phyloP scores from a whole-genome alignment of 345 rosid species.

The Psidium guajava region DNA sequence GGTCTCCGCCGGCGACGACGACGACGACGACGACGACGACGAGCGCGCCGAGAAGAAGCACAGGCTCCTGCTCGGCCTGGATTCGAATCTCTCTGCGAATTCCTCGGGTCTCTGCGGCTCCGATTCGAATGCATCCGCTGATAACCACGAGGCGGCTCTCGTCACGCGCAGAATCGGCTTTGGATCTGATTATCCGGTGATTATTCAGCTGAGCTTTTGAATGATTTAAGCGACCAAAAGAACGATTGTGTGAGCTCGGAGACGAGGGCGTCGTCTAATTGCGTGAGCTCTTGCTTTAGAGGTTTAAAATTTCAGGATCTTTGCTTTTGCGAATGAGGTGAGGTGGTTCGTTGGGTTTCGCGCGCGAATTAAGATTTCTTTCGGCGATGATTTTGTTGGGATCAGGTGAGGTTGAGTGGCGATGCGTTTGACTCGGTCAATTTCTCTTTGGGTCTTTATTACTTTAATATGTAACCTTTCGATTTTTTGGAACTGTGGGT shows the following conservation, averaged over 20 bases:
- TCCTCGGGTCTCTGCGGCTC: slow-evolving; percentile 19
- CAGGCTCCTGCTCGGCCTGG: slow-evolving; percentile 52
- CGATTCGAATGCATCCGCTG: slow-evolving; percentile 28
- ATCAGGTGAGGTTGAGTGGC: slow-evolving; percentile 21
- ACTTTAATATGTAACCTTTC: slow-evolving; percentile 17
- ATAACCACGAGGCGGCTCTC: slow-evolving; percentile 23
- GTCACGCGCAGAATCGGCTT: slow-evolving; percentile 24
- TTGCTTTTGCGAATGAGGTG: neutral
- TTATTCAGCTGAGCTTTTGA: neutral
- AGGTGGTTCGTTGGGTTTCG: slow-evolving; percentile 24
- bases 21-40: slow-evolving; percentile 50
- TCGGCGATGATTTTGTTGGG: slow-evolving; percentile 16
- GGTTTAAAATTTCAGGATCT: neutral
- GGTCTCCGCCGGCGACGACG: slow-evolving; percentile 2
- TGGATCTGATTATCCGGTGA: slow-evolving; percentile 64
- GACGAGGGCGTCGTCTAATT: neutral
- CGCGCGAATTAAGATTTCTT: slow-evolving; percentile 25
- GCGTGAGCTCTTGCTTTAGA: neutral
- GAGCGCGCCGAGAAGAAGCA: slow-evolving; percentile 72
- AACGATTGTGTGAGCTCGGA: neutral
- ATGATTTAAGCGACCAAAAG: too few relatives aligned
- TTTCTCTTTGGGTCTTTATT: slow-evolving; percentile 9
- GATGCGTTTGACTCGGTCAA: slow-evolving; percentile 52
- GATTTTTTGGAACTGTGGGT: slow-evolving; percentile 16
- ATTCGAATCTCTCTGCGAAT: slow-evolving; percentile 12